Evolutionary conservation across 139 green algal species (phyloP).

Genomic region (Asterochloris erici): DNA sequence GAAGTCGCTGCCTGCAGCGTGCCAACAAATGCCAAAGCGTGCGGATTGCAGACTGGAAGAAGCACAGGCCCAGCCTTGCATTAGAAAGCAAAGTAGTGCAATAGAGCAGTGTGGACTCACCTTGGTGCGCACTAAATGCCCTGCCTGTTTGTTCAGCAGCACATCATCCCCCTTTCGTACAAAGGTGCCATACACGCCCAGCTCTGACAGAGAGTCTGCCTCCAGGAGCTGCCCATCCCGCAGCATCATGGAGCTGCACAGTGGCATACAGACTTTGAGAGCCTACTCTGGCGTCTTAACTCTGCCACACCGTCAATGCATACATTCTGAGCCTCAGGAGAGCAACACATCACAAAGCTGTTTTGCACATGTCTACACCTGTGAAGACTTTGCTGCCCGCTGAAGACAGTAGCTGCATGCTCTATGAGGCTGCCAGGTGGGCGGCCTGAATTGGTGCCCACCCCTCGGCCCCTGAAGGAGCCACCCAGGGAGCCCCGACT

Average conservation of each 20-base stretch:
- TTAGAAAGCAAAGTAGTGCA: background rate
- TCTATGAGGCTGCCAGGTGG: too few species aligned
- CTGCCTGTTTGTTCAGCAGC: conserved; percentile 74
- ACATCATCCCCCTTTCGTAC: conserved; percentile 47
- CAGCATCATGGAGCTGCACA: conserved; percentile 48
- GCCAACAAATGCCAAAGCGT: background rate
- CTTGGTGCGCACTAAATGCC: conserved; percentile 95
- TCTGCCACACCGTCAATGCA: too few species aligned
- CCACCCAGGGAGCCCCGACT: too few species aligned
- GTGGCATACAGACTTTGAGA: background rate
- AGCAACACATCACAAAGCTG: background rate
- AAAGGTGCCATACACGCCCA: conserved; percentile 87
- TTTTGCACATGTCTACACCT: background rate
- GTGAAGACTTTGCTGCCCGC: too few species aligned
- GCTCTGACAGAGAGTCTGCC: conserved; percentile 84
- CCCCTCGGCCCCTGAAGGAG: too few species aligned
- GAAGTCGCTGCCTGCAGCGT: conserved; percentile 48
- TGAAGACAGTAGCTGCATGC: too few species aligned
- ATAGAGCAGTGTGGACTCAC: background rate
- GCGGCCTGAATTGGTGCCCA: too few species aligned
- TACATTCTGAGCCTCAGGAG: background rate
- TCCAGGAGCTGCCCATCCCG: conserved; percentile 53
- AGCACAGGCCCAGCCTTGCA: too few species aligned
- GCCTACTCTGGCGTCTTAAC: background rate
- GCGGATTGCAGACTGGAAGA: background rate